Evolutionary conservation across 2,329 filamentous ascomycete species (phyloP).

Genomic region (Aspergillus carbonarius): DNA sequence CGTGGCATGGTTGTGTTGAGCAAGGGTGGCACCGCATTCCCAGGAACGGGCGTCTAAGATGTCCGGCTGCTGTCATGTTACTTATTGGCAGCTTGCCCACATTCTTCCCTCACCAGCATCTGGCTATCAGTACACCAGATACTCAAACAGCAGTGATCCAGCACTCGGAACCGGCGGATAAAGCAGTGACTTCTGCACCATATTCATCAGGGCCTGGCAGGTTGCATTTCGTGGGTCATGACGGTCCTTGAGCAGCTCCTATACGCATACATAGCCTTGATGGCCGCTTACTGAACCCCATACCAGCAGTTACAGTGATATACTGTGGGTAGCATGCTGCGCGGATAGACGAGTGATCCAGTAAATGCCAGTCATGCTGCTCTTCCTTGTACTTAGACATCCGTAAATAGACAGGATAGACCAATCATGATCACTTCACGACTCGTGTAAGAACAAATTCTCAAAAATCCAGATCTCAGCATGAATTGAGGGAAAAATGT

Average conservation of each 20-base stretch:
- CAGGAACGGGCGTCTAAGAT: constrained; percentile 74
- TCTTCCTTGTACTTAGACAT: neutral
- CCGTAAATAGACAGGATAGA: neutral
- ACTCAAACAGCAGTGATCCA: neutral
- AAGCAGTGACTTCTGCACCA: neutral
- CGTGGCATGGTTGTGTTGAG: constrained; percentile 87
- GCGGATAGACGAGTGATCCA: neutral
- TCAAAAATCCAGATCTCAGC: neutral
- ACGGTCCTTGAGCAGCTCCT: neutral
- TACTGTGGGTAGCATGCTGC: neutral
- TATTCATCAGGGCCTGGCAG: neutral
- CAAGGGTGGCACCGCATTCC: constrained; percentile 82
- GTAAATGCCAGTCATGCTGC: neutral
- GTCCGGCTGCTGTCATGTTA: neutral
- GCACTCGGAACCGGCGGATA: neutral
- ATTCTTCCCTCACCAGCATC: neutral
- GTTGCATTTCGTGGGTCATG: neutral
- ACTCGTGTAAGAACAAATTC: neutral
- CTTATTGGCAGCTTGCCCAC: neutral
- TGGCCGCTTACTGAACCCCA: neutral
- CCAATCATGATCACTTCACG: neutral
- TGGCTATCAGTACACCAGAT: neutral
- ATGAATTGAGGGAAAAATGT: neutral
- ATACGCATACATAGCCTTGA: neutral
- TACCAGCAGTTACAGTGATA: neutral